phyloP scores from a whole-genome alignment of 1,284 basidiomycete genomes.

The Rhodofomes roseus region DNA sequence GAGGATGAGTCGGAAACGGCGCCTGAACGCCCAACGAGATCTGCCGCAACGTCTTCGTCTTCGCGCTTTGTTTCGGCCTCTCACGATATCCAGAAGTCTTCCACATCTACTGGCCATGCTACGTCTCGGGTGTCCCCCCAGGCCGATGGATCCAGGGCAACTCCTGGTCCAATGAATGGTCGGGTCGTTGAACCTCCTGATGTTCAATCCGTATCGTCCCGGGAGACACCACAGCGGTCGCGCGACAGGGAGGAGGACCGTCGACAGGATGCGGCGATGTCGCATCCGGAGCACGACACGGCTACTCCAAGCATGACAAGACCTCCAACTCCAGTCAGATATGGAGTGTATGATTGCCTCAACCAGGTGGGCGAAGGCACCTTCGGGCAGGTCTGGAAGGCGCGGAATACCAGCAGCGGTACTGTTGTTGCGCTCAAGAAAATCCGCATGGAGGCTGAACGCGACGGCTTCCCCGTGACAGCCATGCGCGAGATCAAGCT shows the following conservation, averaged over 20 bases:
- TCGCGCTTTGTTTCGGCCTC: background rate
- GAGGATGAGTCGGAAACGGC: slow-evolving; percentile 39
- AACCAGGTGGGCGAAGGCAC: slow-evolving; percentile 98
- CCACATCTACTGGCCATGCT: background rate
- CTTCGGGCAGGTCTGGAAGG: slow-evolving; percentile 99
- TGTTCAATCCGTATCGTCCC: background rate
- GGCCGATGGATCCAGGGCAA: background rate
- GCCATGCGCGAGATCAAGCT: slow-evolving; percentile 99
- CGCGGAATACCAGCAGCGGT: slow-evolving; percentile 75
- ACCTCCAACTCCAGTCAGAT: slow-evolving; percentile 16
- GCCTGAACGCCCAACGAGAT: slow-evolving; percentile 3
- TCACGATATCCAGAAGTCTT: background rate
- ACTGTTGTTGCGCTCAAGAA: slow-evolving; percentile 90
- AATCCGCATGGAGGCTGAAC: slow-evolving; percentile 97
- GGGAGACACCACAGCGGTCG: background rate
- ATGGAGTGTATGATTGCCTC: slow-evolving; percentile 83
- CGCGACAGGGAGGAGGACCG: background rate
- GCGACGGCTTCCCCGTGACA: slow-evolving; percentile 98
- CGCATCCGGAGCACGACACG: background rate
- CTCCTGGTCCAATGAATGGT: background rate
- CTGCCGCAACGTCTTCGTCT: slow-evolving; percentile 3
- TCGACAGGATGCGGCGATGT: background rate
- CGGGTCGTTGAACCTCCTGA: background rate
- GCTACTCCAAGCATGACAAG: background rate
- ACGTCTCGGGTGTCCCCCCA: background rate